Conservation (phyloP, 2,329 filamentous ascomycete genomes). For the Neurospora sp. region DNA sequence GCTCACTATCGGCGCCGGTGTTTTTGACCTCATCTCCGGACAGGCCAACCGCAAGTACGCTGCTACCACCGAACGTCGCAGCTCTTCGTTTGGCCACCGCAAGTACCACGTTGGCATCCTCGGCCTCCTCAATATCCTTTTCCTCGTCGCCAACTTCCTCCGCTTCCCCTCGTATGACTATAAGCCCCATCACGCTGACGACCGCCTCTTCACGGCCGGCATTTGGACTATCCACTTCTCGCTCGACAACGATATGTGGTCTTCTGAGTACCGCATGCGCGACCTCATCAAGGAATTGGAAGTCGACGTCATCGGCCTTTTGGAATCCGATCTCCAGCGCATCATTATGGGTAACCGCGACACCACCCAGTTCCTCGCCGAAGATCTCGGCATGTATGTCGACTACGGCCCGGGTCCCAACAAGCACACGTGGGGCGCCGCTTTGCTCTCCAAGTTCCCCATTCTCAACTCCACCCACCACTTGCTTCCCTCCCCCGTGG, state of each 20-base stretch:
- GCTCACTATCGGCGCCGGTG: conserved; percentile 71
- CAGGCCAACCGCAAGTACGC: conserved; percentile 30
- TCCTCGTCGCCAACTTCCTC: conserved; percentile 71
- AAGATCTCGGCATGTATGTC: conserved; percentile 97
- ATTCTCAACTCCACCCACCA: conserved; percentile 97
- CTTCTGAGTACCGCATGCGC: conserved; percentile 86
- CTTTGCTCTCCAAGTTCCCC: conserved; percentile 90
- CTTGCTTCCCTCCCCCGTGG: conserved; percentile 82
- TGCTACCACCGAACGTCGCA: conserved; percentile 30
- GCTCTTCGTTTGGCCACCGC: conserved; percentile 26
- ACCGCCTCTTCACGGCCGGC: conserved; percentile 81
- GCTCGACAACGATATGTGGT: conserved; percentile 98
- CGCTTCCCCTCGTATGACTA: conserved; percentile 93
- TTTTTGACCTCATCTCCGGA: conserved; percentile 58
- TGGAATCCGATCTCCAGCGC: conserved; percentile 87
- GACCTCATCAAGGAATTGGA: conserved; percentile 89
- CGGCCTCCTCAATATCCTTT: conserved; percentile 67
- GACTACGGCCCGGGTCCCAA: conserved; percentile 96
- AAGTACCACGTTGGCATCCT: conserved; percentile 50
- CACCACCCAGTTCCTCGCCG: conserved; percentile 86
- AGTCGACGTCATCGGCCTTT: conserved; percentile 88
- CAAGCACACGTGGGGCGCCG: conserved; percentile 96
- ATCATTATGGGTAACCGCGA: conserved; percentile 99
- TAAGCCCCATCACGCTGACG: conserved; percentile 76
- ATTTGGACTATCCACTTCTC: conserved; percentile 99